These are phyloP conservation scores for Ophiostoma novo-ulmi DNA, from an alignment of 2,329 filamentous ascomycete species.

Conservation along the genomic window DNA sequence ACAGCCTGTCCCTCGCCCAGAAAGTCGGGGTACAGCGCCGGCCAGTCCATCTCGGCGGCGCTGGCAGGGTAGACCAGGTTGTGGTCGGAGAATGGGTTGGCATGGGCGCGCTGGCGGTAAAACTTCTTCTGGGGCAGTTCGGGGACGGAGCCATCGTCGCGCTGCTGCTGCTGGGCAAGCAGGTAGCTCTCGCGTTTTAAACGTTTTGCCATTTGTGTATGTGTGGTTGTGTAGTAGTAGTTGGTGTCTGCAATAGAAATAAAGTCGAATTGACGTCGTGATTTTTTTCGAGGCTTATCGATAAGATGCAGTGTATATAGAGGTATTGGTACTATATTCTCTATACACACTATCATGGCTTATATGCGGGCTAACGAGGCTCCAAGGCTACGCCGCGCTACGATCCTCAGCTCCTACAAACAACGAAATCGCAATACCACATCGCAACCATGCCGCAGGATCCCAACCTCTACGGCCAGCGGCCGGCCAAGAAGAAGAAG, in stretches of 20 bases:
- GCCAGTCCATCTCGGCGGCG: conserved; percentile 89
- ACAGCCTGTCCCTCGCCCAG: conserved; percentile 34
- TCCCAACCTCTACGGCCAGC: conserved; percentile 70
- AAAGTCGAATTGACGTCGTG: conserved; percentile 9
- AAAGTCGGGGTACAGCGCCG: conserved; percentile 72
- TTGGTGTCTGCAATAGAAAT: neutral
- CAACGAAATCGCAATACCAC: neutral
- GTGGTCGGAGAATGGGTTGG: conserved; percentile 97
- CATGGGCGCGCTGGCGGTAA: conserved; percentile 92
- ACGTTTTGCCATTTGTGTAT: conserved; percentile 41
- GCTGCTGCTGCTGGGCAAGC: conserved; percentile 43
- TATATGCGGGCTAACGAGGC: neutral
- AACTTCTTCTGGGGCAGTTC: conserved; percentile 88
- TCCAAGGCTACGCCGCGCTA: neutral
- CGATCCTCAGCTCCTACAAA: neutral
- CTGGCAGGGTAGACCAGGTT: conserved; percentile 72
- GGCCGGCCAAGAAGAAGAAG: conserved; percentile 62
- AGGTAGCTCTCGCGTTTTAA: conserved; percentile 63
- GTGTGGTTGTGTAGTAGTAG: neutral
- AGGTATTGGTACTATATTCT: neutral
- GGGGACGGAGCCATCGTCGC: conserved; percentile 44
- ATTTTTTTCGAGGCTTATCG: conserved; percentile 21
- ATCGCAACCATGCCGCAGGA: conserved; percentile 54
- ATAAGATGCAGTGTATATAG: conserved; percentile 17
- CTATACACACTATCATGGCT: neutral